Conservation (phyloP, 129 eudicot genomes). For the Flaveria bidentis region DNA sequence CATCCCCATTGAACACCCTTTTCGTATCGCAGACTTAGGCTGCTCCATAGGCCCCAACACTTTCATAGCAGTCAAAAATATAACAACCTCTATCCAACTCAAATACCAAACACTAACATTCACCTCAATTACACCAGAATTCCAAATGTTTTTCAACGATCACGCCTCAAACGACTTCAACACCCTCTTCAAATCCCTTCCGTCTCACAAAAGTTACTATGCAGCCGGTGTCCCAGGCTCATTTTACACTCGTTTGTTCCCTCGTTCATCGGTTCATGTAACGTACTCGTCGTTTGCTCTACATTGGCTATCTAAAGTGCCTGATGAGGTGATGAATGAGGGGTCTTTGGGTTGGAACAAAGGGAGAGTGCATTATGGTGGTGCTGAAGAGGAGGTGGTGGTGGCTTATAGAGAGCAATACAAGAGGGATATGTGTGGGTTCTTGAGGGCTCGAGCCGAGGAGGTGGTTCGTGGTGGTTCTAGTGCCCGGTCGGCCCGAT, state of each 20-base stretch:
- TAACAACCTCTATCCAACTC: conserved; percentile 27
- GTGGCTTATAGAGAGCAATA: conserved; percentile 38
- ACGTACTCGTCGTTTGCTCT: conserved; percentile 41
- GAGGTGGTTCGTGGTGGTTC: conserved; percentile 46
- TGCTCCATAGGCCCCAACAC: conserved; percentile 50
- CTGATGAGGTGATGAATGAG: conserved; percentile 29
- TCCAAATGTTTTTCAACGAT: conserved; percentile 56
- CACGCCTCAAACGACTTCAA: conserved; percentile 52
- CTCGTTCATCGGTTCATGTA: conserved; percentile 39
- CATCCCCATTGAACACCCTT: neutral
- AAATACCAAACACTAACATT: conserved; percentile 19
- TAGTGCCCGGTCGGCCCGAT: conserved; percentile 38
- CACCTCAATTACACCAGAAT: conserved; percentile 27
- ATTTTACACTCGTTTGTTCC: conserved; percentile 46
- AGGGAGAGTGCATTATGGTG: conserved; percentile 45
- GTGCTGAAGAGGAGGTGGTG: conserved; percentile 35
- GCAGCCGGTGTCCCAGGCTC: conserved; percentile 58
- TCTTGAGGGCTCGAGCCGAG: conserved; percentile 43
- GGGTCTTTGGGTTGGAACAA: conserved; percentile 38
- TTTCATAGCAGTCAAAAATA: conserved; percentile 29
- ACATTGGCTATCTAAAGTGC: conserved; percentile 56
- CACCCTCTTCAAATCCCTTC: conserved; percentile 50
- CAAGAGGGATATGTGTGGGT: conserved; percentile 37
- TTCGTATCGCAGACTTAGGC: conserved; percentile 43
- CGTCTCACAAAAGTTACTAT: conserved; percentile 30